Evolutionary conservation across 176 grass and related monocot species (phyloP), one percentile per base, ranked within the genome.

Genomic region (Rhipidocladum racemiflorum): DNA sequence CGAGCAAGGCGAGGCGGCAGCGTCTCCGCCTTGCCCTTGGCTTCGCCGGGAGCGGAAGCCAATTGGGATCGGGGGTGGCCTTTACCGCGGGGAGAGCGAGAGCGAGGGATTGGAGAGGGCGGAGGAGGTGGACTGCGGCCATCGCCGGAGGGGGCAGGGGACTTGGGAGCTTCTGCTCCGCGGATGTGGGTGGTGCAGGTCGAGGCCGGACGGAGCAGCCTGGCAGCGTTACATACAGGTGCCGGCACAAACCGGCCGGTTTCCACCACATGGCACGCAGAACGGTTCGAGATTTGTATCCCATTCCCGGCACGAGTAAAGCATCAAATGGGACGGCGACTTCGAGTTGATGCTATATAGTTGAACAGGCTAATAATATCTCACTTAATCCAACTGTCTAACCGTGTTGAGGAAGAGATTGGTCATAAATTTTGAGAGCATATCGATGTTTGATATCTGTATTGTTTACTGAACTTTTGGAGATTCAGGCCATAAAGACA

Each of bases 51-150:
- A 88, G 61, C 1, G 7, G 83, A 35, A 83, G 32, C 64, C 54
- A 48, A 13, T 27, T 65, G 46, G 65, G 56, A 27, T 16, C 71
- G 36, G 45, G n/a, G 34, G 24, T 55, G 28, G 23, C 16, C 24
- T 61, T 86, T 17, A 21, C 57, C 55, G 68, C 11, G 17, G 80
- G n/a, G 40, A 68, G 83, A 35, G 68, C 27, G 42, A 49, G 70
- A 7, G 70, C 53, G 32, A 81, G 34, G 51, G 69, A 68, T 54
- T 59, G 75, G 30, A 78, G 12, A 60, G 74, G 66, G 46, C 39
- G 73, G 84, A 78, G 80, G 70, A 78, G 80, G 70, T 55, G 74
- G 65, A 84, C 60, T 66, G 72, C 78, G 5, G 84, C 68, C 91
- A 87, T 92, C 53, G 65, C 0, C 57, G 57, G 36, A 45, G 55